These are phyloP conservation scores for Calonectria pauciramosa DNA, from an alignment of 2,329 filamentous ascomycete genomes.

Conservation along the genomic window DNA sequence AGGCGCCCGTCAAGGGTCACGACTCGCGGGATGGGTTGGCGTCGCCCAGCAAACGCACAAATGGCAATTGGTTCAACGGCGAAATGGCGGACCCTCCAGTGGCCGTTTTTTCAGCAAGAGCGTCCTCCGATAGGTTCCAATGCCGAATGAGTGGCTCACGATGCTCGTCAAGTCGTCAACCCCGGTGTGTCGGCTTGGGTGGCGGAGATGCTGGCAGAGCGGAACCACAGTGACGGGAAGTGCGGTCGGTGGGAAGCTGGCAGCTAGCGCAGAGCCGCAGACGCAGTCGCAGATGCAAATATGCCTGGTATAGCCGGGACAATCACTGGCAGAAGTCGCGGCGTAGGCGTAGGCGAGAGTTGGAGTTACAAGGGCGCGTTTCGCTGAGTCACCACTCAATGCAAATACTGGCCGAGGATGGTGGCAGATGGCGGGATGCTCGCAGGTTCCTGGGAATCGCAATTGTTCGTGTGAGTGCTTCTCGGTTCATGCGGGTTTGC, in stretches of 20 bases:
- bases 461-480: background rate
- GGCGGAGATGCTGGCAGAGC: constrained; percentile 18
- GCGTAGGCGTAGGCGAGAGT: constrained; percentile 3
- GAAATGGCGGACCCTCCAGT: constrained; percentile 22
- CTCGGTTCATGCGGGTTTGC: background rate
- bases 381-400: constrained; percentile 36
- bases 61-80: constrained; percentile 24
- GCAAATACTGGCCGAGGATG: constrained; percentile 12
- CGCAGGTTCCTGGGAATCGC: constrained; percentile 16
- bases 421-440: background rate
- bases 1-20: constrained; percentile 33
- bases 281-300: constrained; percentile 16
- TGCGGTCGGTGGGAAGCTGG: constrained; percentile 16
- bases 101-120: constrained; percentile 13
- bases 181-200: background rate
- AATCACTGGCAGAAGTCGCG: constrained; percentile 17
- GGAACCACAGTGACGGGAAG: constrained; percentile 19
- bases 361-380: constrained; percentile 25
- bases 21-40: constrained; percentile 25
- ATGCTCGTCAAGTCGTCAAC: constrained; percentile 16
- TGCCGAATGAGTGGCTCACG: constrained; percentile 13
- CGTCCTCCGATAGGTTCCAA: constrained; percentile 7
- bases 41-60: constrained; percentile 33
- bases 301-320: constrained; percentile 14
- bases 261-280: constrained; percentile 27